Percentiles rank a stretch among this genome's conserved stretches.
phyloP scores from a whole-genome alignment of 139 green algal species.

The Micractinium conductrix region DNA sequence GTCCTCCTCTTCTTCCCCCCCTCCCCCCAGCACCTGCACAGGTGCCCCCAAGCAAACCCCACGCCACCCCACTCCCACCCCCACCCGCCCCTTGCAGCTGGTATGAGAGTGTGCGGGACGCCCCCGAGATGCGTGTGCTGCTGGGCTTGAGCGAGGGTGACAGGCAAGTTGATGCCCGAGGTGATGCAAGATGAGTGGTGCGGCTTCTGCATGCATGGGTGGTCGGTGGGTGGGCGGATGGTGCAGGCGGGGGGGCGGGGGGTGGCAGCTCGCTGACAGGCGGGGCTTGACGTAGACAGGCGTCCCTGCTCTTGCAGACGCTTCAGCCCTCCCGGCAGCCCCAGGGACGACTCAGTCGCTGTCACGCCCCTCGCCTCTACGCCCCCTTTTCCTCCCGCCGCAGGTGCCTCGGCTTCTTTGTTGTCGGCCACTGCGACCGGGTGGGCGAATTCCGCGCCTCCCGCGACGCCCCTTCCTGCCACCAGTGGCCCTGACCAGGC shows the following conservation, averaged over 20 bases:
- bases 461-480: not conserved
- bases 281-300: too few species aligned
- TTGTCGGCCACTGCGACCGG: not conserved
- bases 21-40: too few species aligned
- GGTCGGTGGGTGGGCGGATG: not conserved
- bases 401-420: not conserved
- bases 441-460: not conserved
- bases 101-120: not conserved
- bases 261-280: too few species aligned
- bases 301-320: too few species aligned
- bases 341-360: not conserved
- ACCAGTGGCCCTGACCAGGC: too few species aligned
- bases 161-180: not conserved
- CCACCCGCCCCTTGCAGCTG: not conserved
- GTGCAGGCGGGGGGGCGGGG: too few species aligned
- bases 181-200: too few species aligned
- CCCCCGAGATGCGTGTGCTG: not conserved
- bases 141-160: not conserved
- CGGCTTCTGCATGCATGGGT: not conserved
- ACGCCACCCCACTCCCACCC: too few species aligned
- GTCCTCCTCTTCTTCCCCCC: too few species aligned
- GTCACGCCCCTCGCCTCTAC: not conserved
- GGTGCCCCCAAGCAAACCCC: too few species aligned
- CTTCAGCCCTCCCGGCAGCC: not conserved
- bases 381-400: too few species aligned